Base-by-base conservation (phyloP, 1,284 basidiomycete genomes). In the Leccinum pseudoinsigne region DNA sequence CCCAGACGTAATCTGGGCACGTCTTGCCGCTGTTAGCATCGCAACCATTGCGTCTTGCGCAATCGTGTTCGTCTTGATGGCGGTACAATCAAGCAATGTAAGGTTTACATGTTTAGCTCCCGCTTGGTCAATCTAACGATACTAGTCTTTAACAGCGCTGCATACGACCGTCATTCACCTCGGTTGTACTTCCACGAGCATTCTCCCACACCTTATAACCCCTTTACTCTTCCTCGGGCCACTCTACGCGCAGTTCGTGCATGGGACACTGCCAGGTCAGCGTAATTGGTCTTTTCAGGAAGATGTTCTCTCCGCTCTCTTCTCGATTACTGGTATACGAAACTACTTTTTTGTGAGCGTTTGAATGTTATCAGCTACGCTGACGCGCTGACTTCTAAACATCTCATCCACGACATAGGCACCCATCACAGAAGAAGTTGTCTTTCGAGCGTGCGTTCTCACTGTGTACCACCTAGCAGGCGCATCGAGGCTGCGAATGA, bases 371-470 rank as follows among this genome's bases (percentile, higher is more conserved):
- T 58, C 31, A 11, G 59, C 36, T 36, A 14, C 34, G 28, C 26
- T 36, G 16, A 14, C 23, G 54, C 54, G 31, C 42, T 66, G 57
- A 58, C 45, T n/a, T 42, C n/a, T 31, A 21, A 62, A 53, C 18
- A n/a, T 40, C 23, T 55, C 55, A 18, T 14, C 14, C 47, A 34
- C 53, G 40, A 61, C 2, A 36, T 45, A 96, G 92, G 95, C 87
- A 0, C 97, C 97, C 0, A 74, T 95, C 38, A 95, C 95, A 0
- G 97, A 99, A 78, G 97, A 99, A 74, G 69, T 98, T 26, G 92
- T 95, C 3, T 99, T 98, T 74, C 83, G 97, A 28, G 88, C 90
- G 0, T 95, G 93, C 72, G 84, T 97, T 53, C 80, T 98, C 21
- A 79, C 88, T 2, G 82, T 89, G 1, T 92, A 93, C 65, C 80